Base-by-base conservation (phyloP, 1,139 yeast genomes). In the Pichia sp. region DNA sequence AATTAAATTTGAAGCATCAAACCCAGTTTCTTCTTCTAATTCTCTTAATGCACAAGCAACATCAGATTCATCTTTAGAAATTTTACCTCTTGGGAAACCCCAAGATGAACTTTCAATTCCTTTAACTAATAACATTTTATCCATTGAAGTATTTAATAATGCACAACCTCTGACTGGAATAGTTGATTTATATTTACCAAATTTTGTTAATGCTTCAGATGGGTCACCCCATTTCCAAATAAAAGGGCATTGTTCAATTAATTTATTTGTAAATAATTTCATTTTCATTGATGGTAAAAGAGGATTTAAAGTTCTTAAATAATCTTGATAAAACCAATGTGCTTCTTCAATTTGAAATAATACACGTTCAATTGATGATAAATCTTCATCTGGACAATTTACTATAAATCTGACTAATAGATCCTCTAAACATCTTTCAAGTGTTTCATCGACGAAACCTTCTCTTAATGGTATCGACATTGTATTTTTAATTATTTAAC, bases 91-190 rank as follows among this genome's bases (percentile, higher is more conserved):
- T 5, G 99, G 99, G 59, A 94, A 94, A 6, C 96, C 87, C 98
- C 98, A 94, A 2, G 79, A 69, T 35, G 70, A 70, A n/a, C 90
- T 77, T 54, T 87, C 95, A 49, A 82, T 82, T 3, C 97, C 97
- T 60, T 87, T 82, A 4, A 92, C 95, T 56, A 94, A 68, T 35
- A 94, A 60, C 8, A 87, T 72, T 59, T 86, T 87, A 47, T 81
- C 75, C 68, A 87, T 66, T 37, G 75, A 78, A 45, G 74, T 71
- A 61, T 87, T 89, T 56, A 94, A 76, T 43, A 94, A 71, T 12
- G 96, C 96, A 43, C 94, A 94, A 25, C 99, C 99, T 58, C 99
- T 74, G 1, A 94, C 99, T 0, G 99, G 99, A 46, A 94, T 92
- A 6, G 86, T 79, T 32, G 82, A 78, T 65, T 94, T 94, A 65